These are phyloP conservation scores for Pestalotiopsis sp. DNA, from an alignment of 2,329 filamentous ascomycete species.

Conservation along the genomic window DNA sequence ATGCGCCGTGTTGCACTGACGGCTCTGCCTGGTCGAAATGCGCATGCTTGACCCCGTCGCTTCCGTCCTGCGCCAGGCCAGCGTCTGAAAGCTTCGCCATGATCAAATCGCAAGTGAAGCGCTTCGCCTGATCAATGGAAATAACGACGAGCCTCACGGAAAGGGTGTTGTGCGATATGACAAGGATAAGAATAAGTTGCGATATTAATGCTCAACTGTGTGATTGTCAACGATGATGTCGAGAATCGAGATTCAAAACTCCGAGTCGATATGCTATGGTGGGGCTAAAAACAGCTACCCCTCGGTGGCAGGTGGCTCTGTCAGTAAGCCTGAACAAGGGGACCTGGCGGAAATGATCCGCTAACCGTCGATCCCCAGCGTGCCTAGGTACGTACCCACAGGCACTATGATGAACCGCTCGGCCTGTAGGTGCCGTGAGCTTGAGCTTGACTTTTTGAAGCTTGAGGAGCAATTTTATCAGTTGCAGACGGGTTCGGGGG, in stretches of 20 bases:
- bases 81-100: constrained; percentile 19
- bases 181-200: not conserved
- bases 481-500: not conserved
- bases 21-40: constrained; percentile 23
- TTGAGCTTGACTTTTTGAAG: not conserved
- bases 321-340: not conserved
- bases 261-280: not conserved
- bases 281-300: constrained; percentile 3
- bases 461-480: not conserved
- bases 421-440: not conserved
- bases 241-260: not conserved
- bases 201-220: not conserved
- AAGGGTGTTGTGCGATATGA: not conserved
- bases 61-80: constrained; percentile 17
- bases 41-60: constrained; percentile 26
- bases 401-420: not conserved
- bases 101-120: not conserved
- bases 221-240: not conserved
- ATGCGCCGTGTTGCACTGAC: not conserved
- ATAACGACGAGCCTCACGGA: not conserved
- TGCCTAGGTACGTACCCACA: not conserved
- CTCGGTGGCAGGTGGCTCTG: not conserved
- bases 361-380: not conserved
- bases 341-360: not conserved
- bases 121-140: not conserved